These are phyloP conservation scores for Bisporella sp. DNA, from an alignment of 2,329 filamentous ascomycete genomes.

Conservation along the genomic window DNA sequence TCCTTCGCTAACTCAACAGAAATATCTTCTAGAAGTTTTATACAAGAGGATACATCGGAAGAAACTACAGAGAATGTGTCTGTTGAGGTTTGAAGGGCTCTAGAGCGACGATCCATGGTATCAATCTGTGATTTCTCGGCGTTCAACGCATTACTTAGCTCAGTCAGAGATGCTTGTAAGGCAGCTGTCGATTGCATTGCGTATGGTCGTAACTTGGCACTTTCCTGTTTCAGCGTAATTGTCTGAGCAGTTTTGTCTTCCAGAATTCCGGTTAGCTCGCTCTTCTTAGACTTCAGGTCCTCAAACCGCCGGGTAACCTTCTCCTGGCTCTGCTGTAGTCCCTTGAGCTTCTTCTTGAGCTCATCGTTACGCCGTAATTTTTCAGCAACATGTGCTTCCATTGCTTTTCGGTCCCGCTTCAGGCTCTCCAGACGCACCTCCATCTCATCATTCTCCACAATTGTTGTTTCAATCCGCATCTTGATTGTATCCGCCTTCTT, in stretches of 20 bases:
- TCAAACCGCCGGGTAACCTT: constrained; percentile 77
- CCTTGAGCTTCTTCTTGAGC: constrained; percentile 72
- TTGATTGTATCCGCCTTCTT: constrained; percentile 86
- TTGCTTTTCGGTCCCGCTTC: constrained; percentile 69
- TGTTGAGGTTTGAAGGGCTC: constrained; percentile 83
- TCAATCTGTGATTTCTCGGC: constrained; percentile 82
- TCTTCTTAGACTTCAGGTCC: constrained; percentile 73
- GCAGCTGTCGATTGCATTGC: constrained; percentile 81
- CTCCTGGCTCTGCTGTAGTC: constrained; percentile 76
- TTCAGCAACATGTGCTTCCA: constrained; percentile 75
- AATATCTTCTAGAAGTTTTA: constrained; percentile 84
- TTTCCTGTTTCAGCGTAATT: constrained; percentile 72
- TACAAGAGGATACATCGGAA: constrained; percentile 79
- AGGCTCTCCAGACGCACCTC: constrained; percentile 75
- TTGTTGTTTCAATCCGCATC: constrained; percentile 77
- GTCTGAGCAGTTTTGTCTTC: constrained; percentile 67
- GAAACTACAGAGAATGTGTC: constrained; percentile 84
- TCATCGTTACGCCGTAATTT: constrained; percentile 84
- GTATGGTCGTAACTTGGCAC: constrained; percentile 84
- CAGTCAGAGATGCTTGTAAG: constrained; percentile 73
- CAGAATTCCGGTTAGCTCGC: constrained; percentile 62
- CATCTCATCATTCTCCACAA: constrained; percentile 80
- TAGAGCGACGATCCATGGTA: constrained; percentile 74
- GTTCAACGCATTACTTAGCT: constrained; percentile 71
- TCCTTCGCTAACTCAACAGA: constrained; percentile 79